Conservation (phyloP, 768 basidiomycete species). For the Phaeolepiota aurea region DNA sequence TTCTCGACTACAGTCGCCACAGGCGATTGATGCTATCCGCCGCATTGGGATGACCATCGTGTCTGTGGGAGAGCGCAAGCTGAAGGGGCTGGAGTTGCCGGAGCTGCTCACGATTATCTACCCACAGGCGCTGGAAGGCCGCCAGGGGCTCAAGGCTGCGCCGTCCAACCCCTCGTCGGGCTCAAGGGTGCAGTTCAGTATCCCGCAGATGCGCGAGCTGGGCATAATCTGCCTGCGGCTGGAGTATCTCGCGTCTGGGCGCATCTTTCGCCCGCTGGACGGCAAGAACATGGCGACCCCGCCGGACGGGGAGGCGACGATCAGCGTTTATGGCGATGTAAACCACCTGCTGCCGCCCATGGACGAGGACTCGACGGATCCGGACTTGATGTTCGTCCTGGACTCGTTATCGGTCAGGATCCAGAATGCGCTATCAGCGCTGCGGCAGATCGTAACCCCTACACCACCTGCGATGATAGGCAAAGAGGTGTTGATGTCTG, state of each 20-base stretch:
- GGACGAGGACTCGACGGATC: constrained; percentile 60
- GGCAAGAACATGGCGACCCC: no score
- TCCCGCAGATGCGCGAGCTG: constrained; percentile 69
- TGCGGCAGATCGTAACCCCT: constrained; percentile 17
- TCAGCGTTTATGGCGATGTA: constrained; percentile 50
- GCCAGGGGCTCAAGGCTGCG: constrained; percentile 48
- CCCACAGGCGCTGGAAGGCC: constrained; percentile 62
- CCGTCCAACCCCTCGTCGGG: constrained; percentile 23
- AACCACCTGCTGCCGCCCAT: constrained; percentile 61
- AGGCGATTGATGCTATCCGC: constrained; percentile 69
- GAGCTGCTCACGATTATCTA: constrained; percentile 84
- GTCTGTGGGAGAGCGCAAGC: constrained; percentile 81
- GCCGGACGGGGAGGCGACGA: constrained; percentile 16
- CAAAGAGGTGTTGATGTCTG: constrained; percentile 22
- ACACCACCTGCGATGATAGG: constrained; percentile 10
- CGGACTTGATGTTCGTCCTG: constrained; percentile 65
- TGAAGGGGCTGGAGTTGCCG: constrained; percentile 91
- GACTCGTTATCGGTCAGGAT: constrained; percentile 71
- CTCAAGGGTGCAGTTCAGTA: constrained; percentile 55
- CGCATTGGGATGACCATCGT: constrained; percentile 62
- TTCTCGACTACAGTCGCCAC: constrained; percentile 44
- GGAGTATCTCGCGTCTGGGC: constrained; percentile 62
- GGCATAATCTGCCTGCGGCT: constrained; percentile 69
- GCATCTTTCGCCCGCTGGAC: constrained; percentile 43
- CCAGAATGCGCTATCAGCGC: constrained; percentile 54